Base-by-base conservation (phyloP, 2,329 filamentous ascomycete species). In the Neobulgaria alba region DNA sequence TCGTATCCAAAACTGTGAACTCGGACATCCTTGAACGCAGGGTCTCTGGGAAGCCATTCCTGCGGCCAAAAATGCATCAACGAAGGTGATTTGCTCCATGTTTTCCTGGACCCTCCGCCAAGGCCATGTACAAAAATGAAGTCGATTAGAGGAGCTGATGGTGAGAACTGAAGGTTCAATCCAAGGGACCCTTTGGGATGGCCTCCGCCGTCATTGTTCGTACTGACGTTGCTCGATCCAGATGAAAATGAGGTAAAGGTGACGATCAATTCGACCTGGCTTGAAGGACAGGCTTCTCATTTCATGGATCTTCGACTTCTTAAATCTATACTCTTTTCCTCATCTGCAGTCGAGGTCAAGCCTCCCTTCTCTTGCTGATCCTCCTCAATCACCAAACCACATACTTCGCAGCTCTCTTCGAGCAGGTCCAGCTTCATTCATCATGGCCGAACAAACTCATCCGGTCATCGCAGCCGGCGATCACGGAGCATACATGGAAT, bases 401-500 rank as follows among this genome's bases (percentile, higher is more conserved):
- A n/a, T n/a, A n/a, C n/a, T n/a, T n/a, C n/a, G n/a, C n/a, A n/a
- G n/a, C n/a, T n/a, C n/a, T n/a, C n/a, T n/a, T n/a, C n/a, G n/a
- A n/a, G n/a, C n/a, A n/a, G n/a, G n/a, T n/a, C n/a, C n/a, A n/a
- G n/a, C n/a, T 18, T 31, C 7, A 12, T 33, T 39, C 19, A 51
- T 49, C 46, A 43, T 37, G 17, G 36, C 49, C 33, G 23, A 48
- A 43, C 36, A 41, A 42, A 32, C 41, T 18, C 44, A 50, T 29
- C 47, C 47, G n/a, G 8, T 20, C 15, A 49, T 52, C 35, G 35
- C 46, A 23, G 46, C 50, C 8, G 51, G 44, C 29, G 34, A 53
- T 46, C 50, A 53, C 36, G 35, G 45, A 36, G 46, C 23, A 33
- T 76, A 76, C 57, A 82, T 95, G 67, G 73, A 69, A 40, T 67